Evolutionary conservation across 2,329 filamentous ascomycete species (phyloP).

Genomic region (Exophiala mesophila): DNA sequence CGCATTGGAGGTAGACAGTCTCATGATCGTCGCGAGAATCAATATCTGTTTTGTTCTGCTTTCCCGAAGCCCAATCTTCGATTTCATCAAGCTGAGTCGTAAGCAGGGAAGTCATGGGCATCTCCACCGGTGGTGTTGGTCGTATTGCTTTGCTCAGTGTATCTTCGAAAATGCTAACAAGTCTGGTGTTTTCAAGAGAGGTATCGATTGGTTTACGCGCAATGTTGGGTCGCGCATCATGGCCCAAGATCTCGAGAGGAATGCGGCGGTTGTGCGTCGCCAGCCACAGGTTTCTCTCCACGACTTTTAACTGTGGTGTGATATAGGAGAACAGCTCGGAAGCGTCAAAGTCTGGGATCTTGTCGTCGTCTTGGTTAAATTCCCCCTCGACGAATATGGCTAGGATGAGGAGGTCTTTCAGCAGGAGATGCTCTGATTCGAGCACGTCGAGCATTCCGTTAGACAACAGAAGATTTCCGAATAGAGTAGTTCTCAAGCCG

Average conservation of each 20-base stretch:
- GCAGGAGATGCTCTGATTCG: constrained; percentile 64
- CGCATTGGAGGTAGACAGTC: constrained; percentile 62
- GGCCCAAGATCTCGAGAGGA: constrained; percentile 26
- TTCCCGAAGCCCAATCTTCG: constrained; percentile 44
- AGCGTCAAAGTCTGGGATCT: constrained; percentile 58
- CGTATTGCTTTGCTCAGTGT: constrained; percentile 42
- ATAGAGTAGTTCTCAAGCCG: constrained; percentile 16
- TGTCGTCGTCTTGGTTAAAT: constrained; percentile 65
- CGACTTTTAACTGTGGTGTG: constrained; percentile 64
- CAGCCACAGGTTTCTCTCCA: constrained; percentile 65
- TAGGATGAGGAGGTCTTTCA: constrained; percentile 77
- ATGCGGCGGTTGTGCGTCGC: constrained; percentile 42
- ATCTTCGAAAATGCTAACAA: constrained; percentile 39
- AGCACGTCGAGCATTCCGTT: constrained; percentile 75
- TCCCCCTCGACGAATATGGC: constrained; percentile 83
- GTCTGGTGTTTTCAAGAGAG: constrained; percentile 26
- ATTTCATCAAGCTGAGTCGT: constrained; percentile 42
- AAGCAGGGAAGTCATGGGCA: constrained; percentile 40
- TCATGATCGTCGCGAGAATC: constrained; percentile 49
- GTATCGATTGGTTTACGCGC: constrained; percentile 27
- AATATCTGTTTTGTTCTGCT: constrained; percentile 33
- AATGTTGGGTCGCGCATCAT: constrained; percentile 25
- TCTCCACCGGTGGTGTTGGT: constrained; percentile 36
- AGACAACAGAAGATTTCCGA: constrained; percentile 47
- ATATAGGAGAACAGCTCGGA: constrained; percentile 57